Conservation (phyloP, 768 basidiomycete species). For the Tulasnella sp. region DNA sequence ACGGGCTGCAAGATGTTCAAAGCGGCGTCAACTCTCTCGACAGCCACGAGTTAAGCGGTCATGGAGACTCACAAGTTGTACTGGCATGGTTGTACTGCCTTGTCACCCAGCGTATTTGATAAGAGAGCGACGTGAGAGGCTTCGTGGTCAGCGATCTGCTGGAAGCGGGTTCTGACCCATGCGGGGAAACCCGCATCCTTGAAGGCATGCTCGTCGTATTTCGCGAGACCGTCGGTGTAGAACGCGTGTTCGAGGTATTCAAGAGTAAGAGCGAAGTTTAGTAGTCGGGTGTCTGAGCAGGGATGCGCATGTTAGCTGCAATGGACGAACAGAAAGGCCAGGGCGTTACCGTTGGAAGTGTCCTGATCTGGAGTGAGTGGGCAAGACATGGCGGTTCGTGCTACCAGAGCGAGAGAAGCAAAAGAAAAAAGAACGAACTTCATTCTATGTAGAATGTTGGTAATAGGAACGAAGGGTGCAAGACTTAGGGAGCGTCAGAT, state of each 20-base stretch:
- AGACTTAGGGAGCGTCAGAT: neutral
- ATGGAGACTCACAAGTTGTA: slow-evolving; percentile 56
- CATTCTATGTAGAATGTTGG: neutral
- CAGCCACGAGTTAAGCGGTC: too few species aligned
- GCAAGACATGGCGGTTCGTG: neutral
- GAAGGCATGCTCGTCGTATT: slow-evolving; percentile 56
- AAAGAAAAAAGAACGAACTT: neutral
- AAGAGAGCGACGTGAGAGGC: slow-evolving; percentile 59
- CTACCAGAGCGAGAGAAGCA: slow-evolving; percentile 20
- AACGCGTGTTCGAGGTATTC: slow-evolving; percentile 34
- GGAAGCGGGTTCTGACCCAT: slow-evolving; percentile 56
- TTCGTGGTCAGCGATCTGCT: slow-evolving; percentile 61
- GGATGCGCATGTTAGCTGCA: neutral
- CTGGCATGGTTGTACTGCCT: slow-evolving; percentile 57
- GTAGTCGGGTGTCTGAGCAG: slow-evolving; percentile 1
- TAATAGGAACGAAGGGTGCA: neutral
- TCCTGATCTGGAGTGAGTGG: slow-evolving; percentile 10
- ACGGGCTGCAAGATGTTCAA: slow-evolving; percentile 45
- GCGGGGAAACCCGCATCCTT: slow-evolving; percentile 45
- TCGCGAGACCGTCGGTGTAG: slow-evolving; percentile 41
- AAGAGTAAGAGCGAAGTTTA: slow-evolving; percentile 35
- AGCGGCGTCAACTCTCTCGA: neutral
- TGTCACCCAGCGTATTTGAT: slow-evolving; percentile 50
- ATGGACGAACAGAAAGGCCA: neutral
- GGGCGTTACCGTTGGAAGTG: neutral